These are phyloP conservation scores for Lentinula boryana DNA, from an alignment of 768 basidiomycete species.

Conservation along the genomic window DNA sequence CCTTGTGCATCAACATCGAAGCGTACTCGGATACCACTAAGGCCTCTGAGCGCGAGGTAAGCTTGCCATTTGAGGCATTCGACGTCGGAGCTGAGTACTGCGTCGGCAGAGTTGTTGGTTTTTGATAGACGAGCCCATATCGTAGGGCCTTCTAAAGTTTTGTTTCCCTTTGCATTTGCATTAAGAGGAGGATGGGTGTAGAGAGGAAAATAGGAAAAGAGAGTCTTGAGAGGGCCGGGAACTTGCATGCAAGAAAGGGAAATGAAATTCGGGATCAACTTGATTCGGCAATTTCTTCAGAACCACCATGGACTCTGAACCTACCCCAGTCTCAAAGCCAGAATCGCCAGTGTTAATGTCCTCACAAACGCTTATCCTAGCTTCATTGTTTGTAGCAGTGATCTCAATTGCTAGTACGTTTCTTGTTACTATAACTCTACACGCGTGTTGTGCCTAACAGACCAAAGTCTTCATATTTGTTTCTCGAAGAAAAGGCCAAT, in stretches of 20 bases:
- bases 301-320: neutral
- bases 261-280: neutral
- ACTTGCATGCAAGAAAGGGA: slow-evolving; percentile 15
- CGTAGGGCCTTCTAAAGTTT: slow-evolving; percentile 28
- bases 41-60: slow-evolving; percentile 43
- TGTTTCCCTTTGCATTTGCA: slow-evolving; percentile 20
- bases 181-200: slow-evolving; percentile 40
- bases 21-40: slow-evolving; percentile 46
- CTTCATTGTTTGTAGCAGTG: neutral
- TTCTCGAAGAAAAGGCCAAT: slow-evolving; percentile 34
- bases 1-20: slow-evolving; percentile 70
- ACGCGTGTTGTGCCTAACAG: neutral
- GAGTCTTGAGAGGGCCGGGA: slow-evolving; percentile 35
- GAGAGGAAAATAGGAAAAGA: slow-evolving; percentile 59
- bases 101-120: neutral
- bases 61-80: slow-evolving; percentile 92
- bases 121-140: slow-evolving; percentile 56
- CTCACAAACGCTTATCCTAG: slow-evolving; percentile 1
- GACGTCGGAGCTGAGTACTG: slow-evolving; percentile 26
- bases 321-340: neutral
- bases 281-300: neutral
- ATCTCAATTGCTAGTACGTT: neutral
- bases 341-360: neutral
- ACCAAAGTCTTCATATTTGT: slow-evolving; percentile 39
- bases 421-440: neutral